A percentile compares a stretch with the other conserved stretches of the same genome.
phyloP scores from a whole-genome alignment of 1,139 yeast species.

The Saccharomyces hybrid region DNA sequence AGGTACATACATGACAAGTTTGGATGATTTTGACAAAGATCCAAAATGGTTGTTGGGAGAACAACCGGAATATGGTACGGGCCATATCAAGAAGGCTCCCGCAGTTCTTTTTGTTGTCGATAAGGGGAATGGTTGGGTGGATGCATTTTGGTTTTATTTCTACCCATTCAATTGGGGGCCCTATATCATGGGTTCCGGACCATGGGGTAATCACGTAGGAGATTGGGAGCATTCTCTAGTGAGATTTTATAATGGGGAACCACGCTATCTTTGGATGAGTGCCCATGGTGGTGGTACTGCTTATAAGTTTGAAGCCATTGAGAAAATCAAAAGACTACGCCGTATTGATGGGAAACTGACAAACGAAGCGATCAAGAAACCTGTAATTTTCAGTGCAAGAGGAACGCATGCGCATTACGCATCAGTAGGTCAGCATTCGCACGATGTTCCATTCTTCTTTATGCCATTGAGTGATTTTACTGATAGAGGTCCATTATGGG shows the following conservation, averaged over 20 bases:
- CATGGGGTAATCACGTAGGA: slow-evolving; percentile 93
- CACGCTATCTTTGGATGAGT: slow-evolving; percentile 93
- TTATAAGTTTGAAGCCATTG: slow-evolving; percentile 65
- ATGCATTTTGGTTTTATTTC: slow-evolving; percentile 93
- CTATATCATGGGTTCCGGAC: slow-evolving; percentile 94
- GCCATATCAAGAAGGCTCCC: slow-evolving; percentile 68
- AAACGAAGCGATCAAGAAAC: slow-evolving; percentile 39
- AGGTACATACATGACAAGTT: slow-evolving; percentile 50
- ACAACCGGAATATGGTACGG: slow-evolving; percentile 62
- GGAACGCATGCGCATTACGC: slow-evolving; percentile 98
- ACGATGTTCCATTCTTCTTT: slow-evolving; percentile 72
- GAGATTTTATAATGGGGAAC: slow-evolving; percentile 71
- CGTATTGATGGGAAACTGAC: slow-evolving; percentile 24
- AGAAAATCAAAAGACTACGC: slow-evolving; percentile 45
- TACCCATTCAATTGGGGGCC: slow-evolving; percentile 94
- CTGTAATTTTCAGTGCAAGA: slow-evolving; percentile 79
- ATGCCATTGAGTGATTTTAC: slow-evolving; percentile 87
- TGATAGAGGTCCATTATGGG: slow-evolving; percentile 93
- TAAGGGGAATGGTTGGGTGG: slow-evolving; percentile 83
- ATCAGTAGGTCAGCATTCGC: slow-evolving; percentile 92
- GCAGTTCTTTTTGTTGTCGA: slow-evolving; percentile 78
- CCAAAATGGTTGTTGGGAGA: slow-evolving; percentile 85
- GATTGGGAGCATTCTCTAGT: slow-evolving; percentile 97
- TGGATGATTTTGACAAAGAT: slow-evolving; percentile 53
- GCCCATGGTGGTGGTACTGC: slow-evolving; percentile 98